Conservation (phyloP, 768 basidiomycete genomes). For the Tephrocybe sp. region DNA sequence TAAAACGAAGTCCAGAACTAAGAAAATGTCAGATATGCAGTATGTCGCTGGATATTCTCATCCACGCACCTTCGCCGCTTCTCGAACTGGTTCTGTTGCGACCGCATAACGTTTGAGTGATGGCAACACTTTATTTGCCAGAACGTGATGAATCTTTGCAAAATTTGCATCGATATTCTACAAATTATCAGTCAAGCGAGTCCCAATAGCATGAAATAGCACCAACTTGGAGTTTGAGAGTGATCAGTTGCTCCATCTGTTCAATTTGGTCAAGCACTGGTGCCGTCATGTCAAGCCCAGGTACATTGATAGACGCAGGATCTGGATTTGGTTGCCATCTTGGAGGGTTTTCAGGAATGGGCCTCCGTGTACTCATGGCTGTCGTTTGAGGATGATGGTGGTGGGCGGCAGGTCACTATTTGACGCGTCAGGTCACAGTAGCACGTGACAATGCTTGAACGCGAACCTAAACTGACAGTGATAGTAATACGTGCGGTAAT, state of each 20-base stretch:
- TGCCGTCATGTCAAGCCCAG: slow-evolving; percentile 70
- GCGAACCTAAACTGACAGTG: not conserved
- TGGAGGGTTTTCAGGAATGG: slow-evolving; percentile 57
- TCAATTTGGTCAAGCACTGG: slow-evolving; percentile 82
- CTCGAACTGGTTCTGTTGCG: slow-evolving; percentile 81
- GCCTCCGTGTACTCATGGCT: slow-evolving; percentile 29
- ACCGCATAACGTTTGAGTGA: slow-evolving; percentile 88
- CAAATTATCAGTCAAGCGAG: not conserved
- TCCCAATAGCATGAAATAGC: not conserved
- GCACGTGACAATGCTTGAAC: slow-evolving; percentile 5
- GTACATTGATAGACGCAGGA: slow-evolving; percentile 61
- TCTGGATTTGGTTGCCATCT: slow-evolving; percentile 68
- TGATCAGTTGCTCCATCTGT: slow-evolving; percentile 94
- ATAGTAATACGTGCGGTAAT: no score
- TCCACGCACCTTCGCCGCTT: slow-evolving; percentile 78
- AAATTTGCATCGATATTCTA: slow-evolving; percentile 94
- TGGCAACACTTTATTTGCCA: slow-evolving; percentile 79
- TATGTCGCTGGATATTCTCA: not conserved
- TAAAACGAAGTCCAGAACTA: slow-evolving; percentile 98
- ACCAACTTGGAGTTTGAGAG: slow-evolving; percentile 80
- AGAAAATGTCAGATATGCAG: not conserved
- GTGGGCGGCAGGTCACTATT: not conserved
- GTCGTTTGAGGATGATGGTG: slow-evolving; percentile 18
- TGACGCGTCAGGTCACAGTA: slow-evolving; percentile 14
- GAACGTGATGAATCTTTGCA: slow-evolving; percentile 80